phyloP scores from a whole-genome alignment of 1,284 basidiomycete genomes.

The Cryptococcus maquisensis region DNA sequence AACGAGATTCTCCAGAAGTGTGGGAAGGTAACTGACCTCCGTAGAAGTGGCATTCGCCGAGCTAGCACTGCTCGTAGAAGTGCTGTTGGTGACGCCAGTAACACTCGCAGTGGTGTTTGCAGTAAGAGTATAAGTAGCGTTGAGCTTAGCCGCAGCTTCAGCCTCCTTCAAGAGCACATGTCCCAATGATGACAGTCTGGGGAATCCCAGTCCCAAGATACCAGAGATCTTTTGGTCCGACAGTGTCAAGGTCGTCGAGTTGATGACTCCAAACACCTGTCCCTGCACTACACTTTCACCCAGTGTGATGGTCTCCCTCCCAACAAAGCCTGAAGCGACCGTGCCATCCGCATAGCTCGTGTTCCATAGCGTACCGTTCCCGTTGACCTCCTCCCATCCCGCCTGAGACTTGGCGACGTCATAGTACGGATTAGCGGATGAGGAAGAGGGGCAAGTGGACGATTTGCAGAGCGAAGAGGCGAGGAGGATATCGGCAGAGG shows the following conservation, averaged over 20 bases:
- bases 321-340: slow-evolving; percentile 32
- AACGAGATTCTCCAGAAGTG: slow-evolving; percentile 37
- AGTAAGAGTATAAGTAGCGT: slow-evolving; percentile 3
- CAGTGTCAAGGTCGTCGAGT: slow-evolving; percentile 46
- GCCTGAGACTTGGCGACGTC: slow-evolving; percentile 20
- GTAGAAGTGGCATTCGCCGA: background rate
- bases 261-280: slow-evolving; percentile 40
- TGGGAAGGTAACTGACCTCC: slow-evolving; percentile 23
- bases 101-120: background rate
- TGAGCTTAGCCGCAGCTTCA: too few relatives aligned
- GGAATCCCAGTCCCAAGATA: slow-evolving; percentile 49
- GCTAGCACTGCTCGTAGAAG: background rate
- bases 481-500: slow-evolving; percentile 41
- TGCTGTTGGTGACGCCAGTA: background rate
- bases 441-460: slow-evolving; percentile 24
- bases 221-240: slow-evolving; percentile 44
- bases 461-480: slow-evolving; percentile 34
- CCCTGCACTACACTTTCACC: slow-evolving; percentile 15
- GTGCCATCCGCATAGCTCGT: slow-evolving; percentile 32
- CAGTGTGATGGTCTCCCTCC: slow-evolving; percentile 30
- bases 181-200: slow-evolving; percentile 32
- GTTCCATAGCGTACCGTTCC: slow-evolving; percentile 28
- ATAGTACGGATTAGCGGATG: slow-evolving; percentile 32
- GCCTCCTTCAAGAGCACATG: slow-evolving; percentile 12
- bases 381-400: slow-evolving; percentile 25